Evolutionary conservation across 2,329 filamentous ascomycete species (phyloP).

Genomic region (Scopulariopsis brevicaulis): DNA sequence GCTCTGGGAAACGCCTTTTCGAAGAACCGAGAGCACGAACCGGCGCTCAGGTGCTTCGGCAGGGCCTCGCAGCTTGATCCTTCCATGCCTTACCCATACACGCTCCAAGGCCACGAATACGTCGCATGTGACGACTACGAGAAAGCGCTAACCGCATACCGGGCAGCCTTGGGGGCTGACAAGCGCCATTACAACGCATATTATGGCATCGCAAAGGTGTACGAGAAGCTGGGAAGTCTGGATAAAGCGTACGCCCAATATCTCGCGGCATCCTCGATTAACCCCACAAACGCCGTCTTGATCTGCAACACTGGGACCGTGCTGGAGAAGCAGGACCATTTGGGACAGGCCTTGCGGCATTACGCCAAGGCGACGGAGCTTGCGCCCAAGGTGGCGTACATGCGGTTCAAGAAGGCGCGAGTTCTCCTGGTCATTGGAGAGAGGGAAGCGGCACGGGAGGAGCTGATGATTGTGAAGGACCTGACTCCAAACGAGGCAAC

Average conservation of each 20-base stretch:
- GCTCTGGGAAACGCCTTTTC: constrained; percentile 93
- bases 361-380: constrained; percentile 76
- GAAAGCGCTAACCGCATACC: constrained; percentile 80
- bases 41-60: constrained; percentile 89
- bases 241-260: constrained; percentile 90
- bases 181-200: constrained; percentile 95
- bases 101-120: constrained; percentile 90
- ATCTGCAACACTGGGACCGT: constrained; percentile 88
- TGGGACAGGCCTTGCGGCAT: constrained; percentile 64
- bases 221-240: constrained; percentile 82
- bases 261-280: constrained; percentile 76
- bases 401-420: constrained; percentile 86
- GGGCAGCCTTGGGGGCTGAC: constrained; percentile 76
- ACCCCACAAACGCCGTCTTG: constrained; percentile 85
- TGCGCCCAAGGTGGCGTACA: constrained; percentile 69
- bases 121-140: constrained; percentile 95
- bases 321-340: constrained; percentile 79
- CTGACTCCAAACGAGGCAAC: constrained; percentile 90
- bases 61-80: constrained; percentile 84
- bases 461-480: constrained; percentile 81
- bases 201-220: constrained; percentile 77
- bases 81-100: constrained; percentile 90
- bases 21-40: constrained; percentile 82
- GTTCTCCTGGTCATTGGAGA: constrained; percentile 67
- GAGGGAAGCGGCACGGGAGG: constrained; percentile 62